Percentiles rank a stretch among this genome's conserved stretches.
Evolutionary conservation across 768 basidiomycete genomes (phyloP).

Genomic region (Xerocomus spinulosus): DNA sequence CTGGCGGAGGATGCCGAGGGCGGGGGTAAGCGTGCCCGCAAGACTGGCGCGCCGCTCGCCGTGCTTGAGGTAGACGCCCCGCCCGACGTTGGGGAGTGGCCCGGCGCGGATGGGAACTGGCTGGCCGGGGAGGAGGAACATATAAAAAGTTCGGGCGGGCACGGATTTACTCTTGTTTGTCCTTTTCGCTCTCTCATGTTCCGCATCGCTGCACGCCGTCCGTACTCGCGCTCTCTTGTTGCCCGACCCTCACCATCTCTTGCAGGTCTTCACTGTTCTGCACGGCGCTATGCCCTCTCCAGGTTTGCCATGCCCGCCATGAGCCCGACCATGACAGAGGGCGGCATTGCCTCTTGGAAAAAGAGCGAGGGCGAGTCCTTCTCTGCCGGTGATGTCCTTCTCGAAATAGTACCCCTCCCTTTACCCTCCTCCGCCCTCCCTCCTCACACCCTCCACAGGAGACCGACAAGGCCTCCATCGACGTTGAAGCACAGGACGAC

Average conservation of each 20-base stretch:
- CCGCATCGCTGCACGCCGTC: constrained; percentile 65
- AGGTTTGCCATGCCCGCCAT: constrained; percentile 97
- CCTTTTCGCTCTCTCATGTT: constrained; percentile 35
- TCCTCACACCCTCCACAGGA: constrained; percentile 50
- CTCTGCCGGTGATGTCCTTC: constrained; percentile 84
- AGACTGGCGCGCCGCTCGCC: constrained; percentile 65
- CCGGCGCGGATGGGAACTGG: constrained; percentile 56
- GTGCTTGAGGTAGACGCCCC: constrained; percentile 63
- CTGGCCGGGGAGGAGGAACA: constrained; percentile 69
- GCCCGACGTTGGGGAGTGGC: constrained; percentile 54
- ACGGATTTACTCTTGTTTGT: constrained; percentile 29
- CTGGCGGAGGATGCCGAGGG: constrained; percentile 55
- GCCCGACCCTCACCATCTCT: neutral
- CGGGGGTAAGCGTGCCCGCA: constrained; percentile 57
- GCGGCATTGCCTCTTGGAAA: constrained; percentile 97
- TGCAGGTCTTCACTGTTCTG: constrained; percentile 79
- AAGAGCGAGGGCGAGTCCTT: constrained; percentile 93
- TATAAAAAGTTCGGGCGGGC: constrained; percentile 9
- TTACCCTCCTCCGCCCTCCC: neutral
- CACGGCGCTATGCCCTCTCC: constrained; percentile 70
- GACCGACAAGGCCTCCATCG: constrained; percentile 99
- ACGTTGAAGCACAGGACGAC: constrained; percentile 98
- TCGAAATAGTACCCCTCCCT: constrained; percentile 75
- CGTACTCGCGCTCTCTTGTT: constrained; percentile 18
- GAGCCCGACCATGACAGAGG: constrained; percentile 99